phyloP scores from a whole-genome alignment of 352 stramenopile genomes.

The Phytophthora podocarpi region DNA sequence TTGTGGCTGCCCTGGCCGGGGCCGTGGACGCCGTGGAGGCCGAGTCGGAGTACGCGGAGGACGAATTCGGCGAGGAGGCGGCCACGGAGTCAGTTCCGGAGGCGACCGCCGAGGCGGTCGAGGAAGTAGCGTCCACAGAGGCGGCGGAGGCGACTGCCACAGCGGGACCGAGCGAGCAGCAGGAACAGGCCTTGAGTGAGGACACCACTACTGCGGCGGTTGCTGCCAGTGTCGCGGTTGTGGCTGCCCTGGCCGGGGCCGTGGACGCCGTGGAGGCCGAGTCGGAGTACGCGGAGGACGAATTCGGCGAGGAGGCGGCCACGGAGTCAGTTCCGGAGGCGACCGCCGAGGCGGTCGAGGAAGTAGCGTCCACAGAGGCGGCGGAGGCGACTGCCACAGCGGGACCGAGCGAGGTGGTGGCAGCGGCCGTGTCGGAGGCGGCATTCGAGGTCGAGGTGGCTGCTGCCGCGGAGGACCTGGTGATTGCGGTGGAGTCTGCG shows the following conservation, averaged over 20 bases:
- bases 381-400: not conserved
- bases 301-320: not conserved
- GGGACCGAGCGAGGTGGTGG: not conserved
- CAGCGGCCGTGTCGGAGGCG: not conserved
- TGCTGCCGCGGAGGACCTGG: conserved; percentile 4
- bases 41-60: conserved; percentile 8
- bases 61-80: conserved; percentile 1
- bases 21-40: conserved; percentile 9
- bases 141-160: not conserved
- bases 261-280: conserved; percentile 12
- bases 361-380: not conserved
- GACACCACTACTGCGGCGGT: not conserved
- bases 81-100: not conserved
- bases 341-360: not conserved
- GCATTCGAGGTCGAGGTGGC: conserved; percentile 1
- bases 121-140: not conserved
- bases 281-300: conserved; percentile 8
- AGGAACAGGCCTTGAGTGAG: not conserved
- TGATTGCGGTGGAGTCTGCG: conserved; percentile 13
- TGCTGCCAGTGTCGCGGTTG: conserved; percentile 7
- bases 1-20: conserved; percentile 2
- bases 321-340: not conserved
- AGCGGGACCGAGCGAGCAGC: not conserved
- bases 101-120: not conserved
- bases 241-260: not conserved